Percentiles rank a stretch among this genome's conserved stretches.
phyloP scores from a whole-genome alignment of 768 basidiomycete genomes.

The Agaricus blazei region DNA sequence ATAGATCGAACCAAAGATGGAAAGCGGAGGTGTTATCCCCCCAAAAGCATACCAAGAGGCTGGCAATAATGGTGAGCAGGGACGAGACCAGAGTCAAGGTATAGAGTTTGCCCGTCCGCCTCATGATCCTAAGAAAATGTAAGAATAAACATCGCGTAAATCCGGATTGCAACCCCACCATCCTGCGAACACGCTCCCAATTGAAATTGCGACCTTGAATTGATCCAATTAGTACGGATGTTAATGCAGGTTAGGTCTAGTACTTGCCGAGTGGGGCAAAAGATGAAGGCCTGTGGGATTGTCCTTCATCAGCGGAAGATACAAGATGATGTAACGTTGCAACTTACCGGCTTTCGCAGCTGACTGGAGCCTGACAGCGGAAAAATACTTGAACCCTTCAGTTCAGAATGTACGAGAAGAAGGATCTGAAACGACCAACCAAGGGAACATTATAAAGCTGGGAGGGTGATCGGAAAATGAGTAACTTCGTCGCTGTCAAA shows the following conservation, averaged over 20 bases:
- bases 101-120: conserved; percentile 82
- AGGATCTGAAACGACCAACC: conserved; percentile 33
- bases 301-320: conserved; percentile 12
- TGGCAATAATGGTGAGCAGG: conserved; percentile 54
- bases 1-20: conserved; percentile 73
- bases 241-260: conserved; percentile 9
- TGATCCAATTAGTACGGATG: conserved; percentile 16
- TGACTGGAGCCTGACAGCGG: conserved; percentile 66
- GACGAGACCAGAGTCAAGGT: conserved; percentile 64
- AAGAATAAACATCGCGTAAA: conserved; percentile 7
- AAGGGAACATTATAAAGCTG: conserved; percentile 85
- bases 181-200: conserved; percentile 84
- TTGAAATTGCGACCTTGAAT: conserved; percentile 67
- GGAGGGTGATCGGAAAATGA: conserved; percentile 17
- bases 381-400: conserved; percentile 57
- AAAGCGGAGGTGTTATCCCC: conserved; percentile 49
- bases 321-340: conserved; percentile 8
- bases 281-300: conserved; percentile 66
- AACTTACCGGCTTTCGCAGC: conserved; percentile 66
- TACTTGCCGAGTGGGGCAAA: conserved; percentile 80
- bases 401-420: neutral
- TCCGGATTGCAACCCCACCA: conserved; percentile 43
- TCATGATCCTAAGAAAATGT: conserved; percentile 62
- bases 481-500: neutral
- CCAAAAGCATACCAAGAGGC: conserved; percentile 62